phyloP scores from a whole-genome alignment of 1,139 yeast species.

The Kodamaea ohmeri region DNA sequence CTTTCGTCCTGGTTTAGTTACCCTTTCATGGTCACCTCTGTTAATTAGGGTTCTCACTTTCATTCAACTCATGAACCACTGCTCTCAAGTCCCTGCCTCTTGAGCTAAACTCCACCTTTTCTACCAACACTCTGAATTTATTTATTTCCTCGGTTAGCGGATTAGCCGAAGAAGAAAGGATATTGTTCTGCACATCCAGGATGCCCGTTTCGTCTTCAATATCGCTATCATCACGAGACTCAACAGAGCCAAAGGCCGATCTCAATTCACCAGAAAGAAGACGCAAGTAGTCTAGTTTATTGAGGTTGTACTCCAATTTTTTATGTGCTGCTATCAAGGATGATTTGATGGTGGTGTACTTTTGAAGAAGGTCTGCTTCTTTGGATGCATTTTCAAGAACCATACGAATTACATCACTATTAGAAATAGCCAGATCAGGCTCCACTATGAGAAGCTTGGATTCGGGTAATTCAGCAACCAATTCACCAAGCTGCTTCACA shows the following conservation, averaged over 20 bases:
- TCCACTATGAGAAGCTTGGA: constrained; percentile 26
- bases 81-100: constrained; percentile 1
- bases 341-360: constrained; percentile 26
- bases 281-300: constrained; percentile 29
- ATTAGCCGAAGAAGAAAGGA: background rate
- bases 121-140: constrained; percentile 33
- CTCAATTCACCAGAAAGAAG: constrained; percentile 13
- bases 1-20: too few relatives aligned
- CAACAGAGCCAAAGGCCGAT: constrained; percentile 2
- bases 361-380: constrained; percentile 16
- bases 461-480: constrained; percentile 36
- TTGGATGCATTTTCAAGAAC: constrained; percentile 2
- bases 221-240: constrained; percentile 1
- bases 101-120: constrained; percentile 18
- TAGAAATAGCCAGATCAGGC: constrained; percentile 3
- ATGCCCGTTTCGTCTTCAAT: constrained; percentile 13
- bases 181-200: background rate
- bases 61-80: constrained; percentile 1
- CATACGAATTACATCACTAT: constrained; percentile 1
- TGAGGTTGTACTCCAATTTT: constrained; percentile 24
- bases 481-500: constrained; percentile 21
- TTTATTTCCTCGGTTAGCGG: constrained; percentile 24
- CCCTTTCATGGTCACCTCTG: background rate
- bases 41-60: constrained; percentile 1
- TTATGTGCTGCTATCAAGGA: constrained; percentile 17